A percentile compares a stretch with the other conserved stretches of the same genome.
Conservation (phyloP, 2,329 filamentous ascomycete genomes). For the Colletotrichum salicis region DNA sequence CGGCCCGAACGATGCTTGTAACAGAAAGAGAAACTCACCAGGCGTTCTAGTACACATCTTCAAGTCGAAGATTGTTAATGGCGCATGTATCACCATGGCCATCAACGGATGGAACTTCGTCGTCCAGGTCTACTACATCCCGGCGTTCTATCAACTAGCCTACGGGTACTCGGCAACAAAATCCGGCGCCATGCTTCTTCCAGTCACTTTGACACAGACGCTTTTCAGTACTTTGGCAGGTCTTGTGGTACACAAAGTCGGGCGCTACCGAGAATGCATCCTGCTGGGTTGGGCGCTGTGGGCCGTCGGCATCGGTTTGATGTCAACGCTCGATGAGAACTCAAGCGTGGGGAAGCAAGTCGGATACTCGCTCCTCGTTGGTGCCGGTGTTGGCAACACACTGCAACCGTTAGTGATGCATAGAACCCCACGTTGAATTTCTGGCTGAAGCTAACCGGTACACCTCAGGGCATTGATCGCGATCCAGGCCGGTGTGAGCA, state of each 20-base stretch:
- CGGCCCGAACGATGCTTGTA: background rate
- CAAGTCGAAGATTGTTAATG: slow-evolving; percentile 62
- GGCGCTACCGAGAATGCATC: slow-evolving; percentile 64
- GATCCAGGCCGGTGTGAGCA: slow-evolving; percentile 66
- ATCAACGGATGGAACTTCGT: slow-evolving; percentile 70
- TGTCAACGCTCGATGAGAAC: slow-evolving; percentile 60
- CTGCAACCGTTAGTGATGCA: slow-evolving; percentile 55
- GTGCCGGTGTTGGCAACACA: slow-evolving; percentile 62
- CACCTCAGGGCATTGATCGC: slow-evolving; percentile 56
- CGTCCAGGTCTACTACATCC: slow-evolving; percentile 63
- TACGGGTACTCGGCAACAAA: slow-evolving; percentile 56
- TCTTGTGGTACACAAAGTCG: slow-evolving; percentile 62
- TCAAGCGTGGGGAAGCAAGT: slow-evolving; percentile 64
- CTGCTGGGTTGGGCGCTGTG: slow-evolving; percentile 63
- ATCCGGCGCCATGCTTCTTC: slow-evolving; percentile 54
- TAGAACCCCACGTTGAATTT: no score
- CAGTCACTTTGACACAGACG: slow-evolving; percentile 56
- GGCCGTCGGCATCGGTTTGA: slow-evolving; percentile 62
- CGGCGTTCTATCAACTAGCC: slow-evolving; percentile 57
- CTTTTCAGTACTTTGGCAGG: slow-evolving; percentile 61
- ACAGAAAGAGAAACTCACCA: slow-evolving; percentile 3
- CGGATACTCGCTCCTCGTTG: slow-evolving; percentile 63
- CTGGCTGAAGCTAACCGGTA: no score
- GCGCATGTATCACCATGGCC: slow-evolving; percentile 66
- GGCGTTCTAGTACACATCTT: slow-evolving; percentile 60